These are phyloP conservation scores for Dictyostelium capitatum DNA, from an alignment of 78 protist genomes.

Conservation along the genomic window DNA sequence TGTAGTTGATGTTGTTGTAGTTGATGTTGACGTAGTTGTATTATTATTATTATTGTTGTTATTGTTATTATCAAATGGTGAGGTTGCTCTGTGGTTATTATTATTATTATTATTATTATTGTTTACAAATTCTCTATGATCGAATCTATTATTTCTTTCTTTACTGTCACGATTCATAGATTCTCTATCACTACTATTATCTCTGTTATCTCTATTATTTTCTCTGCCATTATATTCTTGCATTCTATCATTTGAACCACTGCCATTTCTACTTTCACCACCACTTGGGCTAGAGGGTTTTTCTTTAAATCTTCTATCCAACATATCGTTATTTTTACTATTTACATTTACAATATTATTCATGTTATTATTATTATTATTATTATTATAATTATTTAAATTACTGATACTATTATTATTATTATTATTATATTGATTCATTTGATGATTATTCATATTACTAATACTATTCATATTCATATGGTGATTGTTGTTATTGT, in stretches of 20 bases:
- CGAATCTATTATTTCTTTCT: not conserved
- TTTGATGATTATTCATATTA: not conserved
- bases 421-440: not conserved
- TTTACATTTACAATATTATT: conserved; percentile 6
- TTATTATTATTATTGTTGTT: not conserved
- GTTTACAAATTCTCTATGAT: not conserved
- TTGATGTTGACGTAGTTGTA: conserved; percentile 6
- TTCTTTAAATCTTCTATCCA: conserved; percentile 11
- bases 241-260: no score
- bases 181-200: not conserved
- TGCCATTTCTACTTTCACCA: not conserved
- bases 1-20: not conserved
- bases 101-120: not conserved
- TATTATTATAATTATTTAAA: not conserved
- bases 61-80: not conserved
- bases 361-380: not conserved
- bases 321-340: conserved; percentile 17
- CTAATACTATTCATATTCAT: conserved; percentile 1
- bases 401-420: not conserved
- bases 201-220: not conserved
- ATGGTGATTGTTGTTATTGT: not conserved
- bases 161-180: not conserved
- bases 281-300: not conserved
- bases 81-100: not conserved
- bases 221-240: not conserved